These are phyloP conservation scores for Nitzschia putrida DNA, from an alignment of 108 stramenopile species.

Conservation along the genomic window DNA sequence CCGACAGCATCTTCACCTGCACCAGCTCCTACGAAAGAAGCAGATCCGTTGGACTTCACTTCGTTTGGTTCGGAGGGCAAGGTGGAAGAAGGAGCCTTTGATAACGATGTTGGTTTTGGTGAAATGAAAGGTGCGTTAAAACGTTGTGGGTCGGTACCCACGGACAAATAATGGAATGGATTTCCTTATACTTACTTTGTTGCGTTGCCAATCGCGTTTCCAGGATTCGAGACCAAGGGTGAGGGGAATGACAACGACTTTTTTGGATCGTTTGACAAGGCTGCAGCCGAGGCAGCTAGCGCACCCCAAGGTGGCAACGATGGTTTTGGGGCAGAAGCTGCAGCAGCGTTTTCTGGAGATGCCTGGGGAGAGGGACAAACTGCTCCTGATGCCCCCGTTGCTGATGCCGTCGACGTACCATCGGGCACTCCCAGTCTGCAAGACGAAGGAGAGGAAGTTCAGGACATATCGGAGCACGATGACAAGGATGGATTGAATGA, in stretches of 20 bases:
- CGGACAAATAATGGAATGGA: neutral
- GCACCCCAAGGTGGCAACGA: constrained; percentile 5
- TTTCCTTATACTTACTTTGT: too few species aligned
- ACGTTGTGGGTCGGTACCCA: neutral
- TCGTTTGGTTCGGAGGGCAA: constrained; percentile 24
- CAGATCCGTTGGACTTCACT: constrained; percentile 14
- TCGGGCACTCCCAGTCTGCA: neutral
- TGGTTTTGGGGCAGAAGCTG: neutral
- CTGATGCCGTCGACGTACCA: neutral
- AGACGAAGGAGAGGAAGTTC: neutral
- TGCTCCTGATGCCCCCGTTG: neutral
- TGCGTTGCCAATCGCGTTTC: too few species aligned
- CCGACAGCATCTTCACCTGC: constrained; percentile 6
- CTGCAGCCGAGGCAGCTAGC: neutral
- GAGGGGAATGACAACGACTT: constrained; percentile 10
- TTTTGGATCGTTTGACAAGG: constrained; percentile 33
- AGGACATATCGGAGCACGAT: neutral
- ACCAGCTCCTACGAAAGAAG: neutral
- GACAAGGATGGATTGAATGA: neutral
- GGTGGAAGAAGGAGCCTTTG: constrained; percentile 12
- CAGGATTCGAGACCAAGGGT: constrained; percentile 22
- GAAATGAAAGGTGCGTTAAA: constrained; percentile 29
- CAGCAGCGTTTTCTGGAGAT: constrained; percentile 27
- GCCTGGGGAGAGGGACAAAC: constrained; percentile 11
- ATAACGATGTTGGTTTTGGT: constrained; percentile 24